Conservation (phyloP, 2,329 filamentous ascomycete species). For the Akanthomyces dipterigenus region DNA sequence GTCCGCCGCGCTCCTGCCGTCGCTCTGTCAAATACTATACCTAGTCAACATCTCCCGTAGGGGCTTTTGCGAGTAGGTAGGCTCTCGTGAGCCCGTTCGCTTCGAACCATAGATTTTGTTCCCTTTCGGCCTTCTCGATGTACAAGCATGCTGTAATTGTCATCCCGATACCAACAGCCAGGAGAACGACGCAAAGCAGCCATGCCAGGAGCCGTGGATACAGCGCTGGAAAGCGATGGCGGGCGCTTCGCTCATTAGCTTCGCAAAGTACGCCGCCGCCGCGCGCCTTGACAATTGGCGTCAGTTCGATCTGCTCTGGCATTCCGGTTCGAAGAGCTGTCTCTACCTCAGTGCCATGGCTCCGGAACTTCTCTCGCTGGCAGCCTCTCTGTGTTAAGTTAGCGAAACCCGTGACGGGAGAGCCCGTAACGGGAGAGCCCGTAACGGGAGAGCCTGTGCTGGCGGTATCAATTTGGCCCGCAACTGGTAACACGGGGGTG, state of each 20-base stretch:
- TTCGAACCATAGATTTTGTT: slow-evolving; percentile 21
- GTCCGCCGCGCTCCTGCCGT: background rate
- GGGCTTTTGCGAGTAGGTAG: slow-evolving; percentile 19
- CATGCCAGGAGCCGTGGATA: background rate
- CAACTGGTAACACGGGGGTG: background rate
- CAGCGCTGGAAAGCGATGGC: background rate
- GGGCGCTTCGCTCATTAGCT: background rate
- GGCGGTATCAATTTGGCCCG: background rate
- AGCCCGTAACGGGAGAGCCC: no score
- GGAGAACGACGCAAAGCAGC: background rate
- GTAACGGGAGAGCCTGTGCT: background rate
- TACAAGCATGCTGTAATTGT: background rate
- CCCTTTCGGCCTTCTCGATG: background rate
- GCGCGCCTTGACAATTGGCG: background rate
- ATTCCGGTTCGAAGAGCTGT: no score
- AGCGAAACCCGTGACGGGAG: background rate
- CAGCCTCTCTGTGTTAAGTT: background rate
- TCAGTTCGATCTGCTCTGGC: no score
- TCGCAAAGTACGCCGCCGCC: background rate
- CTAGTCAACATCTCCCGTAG: background rate
- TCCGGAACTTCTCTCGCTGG: no score
- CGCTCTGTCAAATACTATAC: background rate
- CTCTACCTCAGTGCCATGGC: background rate
- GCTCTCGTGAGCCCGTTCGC: slow-evolving; percentile 25
- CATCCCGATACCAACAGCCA: background rate